phyloP scores from a whole-genome alignment of 495 filamentous ascomycete genomes.

The Cenococcum geophilum region DNA sequence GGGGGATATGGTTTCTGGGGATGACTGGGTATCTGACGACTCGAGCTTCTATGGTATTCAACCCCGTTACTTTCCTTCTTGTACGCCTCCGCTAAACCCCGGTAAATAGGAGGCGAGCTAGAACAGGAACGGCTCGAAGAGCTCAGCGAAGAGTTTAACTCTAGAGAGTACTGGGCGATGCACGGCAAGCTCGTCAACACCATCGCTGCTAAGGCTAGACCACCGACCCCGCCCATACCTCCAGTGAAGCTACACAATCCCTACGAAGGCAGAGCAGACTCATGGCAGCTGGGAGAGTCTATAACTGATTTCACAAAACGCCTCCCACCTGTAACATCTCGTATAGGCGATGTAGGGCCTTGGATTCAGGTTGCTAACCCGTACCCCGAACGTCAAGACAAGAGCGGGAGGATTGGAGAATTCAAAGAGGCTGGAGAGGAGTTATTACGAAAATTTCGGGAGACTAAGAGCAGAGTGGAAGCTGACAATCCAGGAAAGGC shows the following conservation, averaged over 20 bases:
- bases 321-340: constrained; percentile 53
- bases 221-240: not conserved
- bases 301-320: constrained; percentile 57
- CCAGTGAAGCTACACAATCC: constrained; percentile 41
- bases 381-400: constrained; percentile 11
- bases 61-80: not conserved
- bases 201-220: constrained; percentile 1
- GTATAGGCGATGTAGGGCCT: constrained; percentile 35
- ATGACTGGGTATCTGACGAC: constrained; percentile 37
- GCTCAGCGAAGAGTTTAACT: constrained; percentile 14
- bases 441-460: constrained; percentile 43
- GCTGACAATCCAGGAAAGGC: constrained; percentile 38
- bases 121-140: constrained; percentile 13
- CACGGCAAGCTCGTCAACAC: constrained; percentile 9
- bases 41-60: constrained; percentile 38
- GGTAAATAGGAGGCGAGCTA: constrained; percentile 21
- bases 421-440: constrained; percentile 44
- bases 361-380: constrained; percentile 69
- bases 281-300: constrained; percentile 53
- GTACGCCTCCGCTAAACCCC: constrained; percentile 7
- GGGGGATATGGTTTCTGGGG: constrained; percentile 28
- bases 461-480: constrained; percentile 40
- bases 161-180: constrained; percentile 2
- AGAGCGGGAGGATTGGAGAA: constrained; percentile 36
- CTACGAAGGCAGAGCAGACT: constrained; percentile 40